Percentiles rank a stretch among this genome's conserved stretches.
These are phyloP conservation scores for Blepharisma japonicum DNA, from an alignment of 73 alveolate genomes.

Conservation along the genomic window DNA sequence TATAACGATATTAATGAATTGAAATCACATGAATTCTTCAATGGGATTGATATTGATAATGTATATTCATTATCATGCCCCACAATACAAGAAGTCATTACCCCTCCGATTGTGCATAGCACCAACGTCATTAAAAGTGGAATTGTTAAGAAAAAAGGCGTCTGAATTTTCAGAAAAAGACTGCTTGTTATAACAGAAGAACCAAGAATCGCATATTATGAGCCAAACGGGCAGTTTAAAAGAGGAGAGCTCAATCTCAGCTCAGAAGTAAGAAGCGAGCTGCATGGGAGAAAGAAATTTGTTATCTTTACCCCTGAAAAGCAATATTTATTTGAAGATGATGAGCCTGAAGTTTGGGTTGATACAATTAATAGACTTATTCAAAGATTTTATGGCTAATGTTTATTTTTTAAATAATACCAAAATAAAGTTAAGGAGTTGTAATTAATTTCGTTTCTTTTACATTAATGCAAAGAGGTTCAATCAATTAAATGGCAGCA, in stretches of 20 bases:
- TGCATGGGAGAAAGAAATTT: conserved; percentile 37
- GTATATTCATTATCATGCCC: neutral
- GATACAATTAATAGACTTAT: conserved; percentile 7
- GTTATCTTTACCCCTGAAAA: conserved; percentile 39
- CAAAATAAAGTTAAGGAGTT: too few species aligned
- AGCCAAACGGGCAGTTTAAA: conserved; percentile 9
- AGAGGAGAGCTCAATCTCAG: conserved; percentile 36
- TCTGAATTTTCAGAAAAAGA: conserved; percentile 23
- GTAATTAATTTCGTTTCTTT: too few species aligned
- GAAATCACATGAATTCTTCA: neutral
- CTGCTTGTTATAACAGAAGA: conserved; percentile 39
- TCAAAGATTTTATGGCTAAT: conserved; percentile 5
- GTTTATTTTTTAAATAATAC: too few species aligned
- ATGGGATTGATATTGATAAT: neutral
- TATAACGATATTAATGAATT: conserved; percentile 16
- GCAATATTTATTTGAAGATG: conserved; percentile 20
- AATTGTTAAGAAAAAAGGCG: conserved; percentile 22
- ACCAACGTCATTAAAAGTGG: conserved; percentile 9
- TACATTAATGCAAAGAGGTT: too few species aligned
- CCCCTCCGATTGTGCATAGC: neutral
- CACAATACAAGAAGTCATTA: neutral
- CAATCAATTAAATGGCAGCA: too few species aligned
- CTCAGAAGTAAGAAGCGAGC: conserved; percentile 33
- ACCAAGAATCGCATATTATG: conserved; percentile 42
- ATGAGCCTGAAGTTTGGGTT: conserved; percentile 37